Base-by-base conservation (phyloP, 345 rosid species). In the Orychophragmus violaceus region DNA sequence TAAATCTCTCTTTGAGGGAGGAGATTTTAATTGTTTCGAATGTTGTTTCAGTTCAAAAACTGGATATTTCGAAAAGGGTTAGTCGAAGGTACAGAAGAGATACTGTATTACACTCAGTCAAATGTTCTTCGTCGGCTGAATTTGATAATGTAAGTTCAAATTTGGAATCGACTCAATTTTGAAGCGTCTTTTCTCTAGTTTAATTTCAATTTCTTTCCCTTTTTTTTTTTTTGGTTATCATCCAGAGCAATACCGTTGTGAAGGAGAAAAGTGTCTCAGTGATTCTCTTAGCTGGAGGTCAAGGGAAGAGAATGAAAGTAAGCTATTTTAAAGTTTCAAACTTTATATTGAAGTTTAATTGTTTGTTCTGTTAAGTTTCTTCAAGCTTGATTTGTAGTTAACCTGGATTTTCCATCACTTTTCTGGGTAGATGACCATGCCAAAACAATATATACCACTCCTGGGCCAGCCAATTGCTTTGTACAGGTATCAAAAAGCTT, bases 271-370 rank as follows among this genome's bases (percentile, higher is more conserved):
- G 94, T 35, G 97, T 89, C 10, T 93, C 97, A 0, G 94, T 93
- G 52, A 70, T 93, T 74, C 90, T 93, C 54, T 73, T 93, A 78
- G 94, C 98, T 25, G 97, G 98, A 66, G 98, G 97, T 42, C 78
- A 77, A 76, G 98, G 98, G 71, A 93, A 86, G 80, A 73, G 98
- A 76, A 93, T 93, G 96, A 94, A 96, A 45, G 98, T 89, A 81
- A 69, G 87, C 72, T 37, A 11, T 18, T 5, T 41, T n/a, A 51
- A 61, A 41, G 62, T 63, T 63, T 63, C 70, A 32, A 62, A 42
- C 63, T 68, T 68, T 32, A 24, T 35, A 4, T 44, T 29, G 6
- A 51, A 19, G 32, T 36, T 68, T 23, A 6, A 30, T 57, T 21
- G 42, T 23, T 42, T 51, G 21, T 48, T 32, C 9, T 67, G 39